Percentiles rank a stretch among this genome's conserved stretches.
phyloP scores from a whole-genome alignment of 2,329 filamentous ascomycete genomes.

The Alternaria hordeiaustralica region DNA sequence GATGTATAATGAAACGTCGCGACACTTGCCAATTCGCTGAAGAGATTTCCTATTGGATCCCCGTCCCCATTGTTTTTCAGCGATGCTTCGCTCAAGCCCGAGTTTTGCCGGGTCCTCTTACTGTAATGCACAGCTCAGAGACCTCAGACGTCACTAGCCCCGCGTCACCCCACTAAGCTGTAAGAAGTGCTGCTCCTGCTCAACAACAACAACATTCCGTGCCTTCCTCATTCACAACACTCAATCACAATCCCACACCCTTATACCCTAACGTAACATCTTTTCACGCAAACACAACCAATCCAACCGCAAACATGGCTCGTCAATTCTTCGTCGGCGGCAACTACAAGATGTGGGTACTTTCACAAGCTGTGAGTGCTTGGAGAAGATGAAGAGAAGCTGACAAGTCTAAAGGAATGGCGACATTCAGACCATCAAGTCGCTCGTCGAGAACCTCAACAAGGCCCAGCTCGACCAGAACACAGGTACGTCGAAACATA shows the following conservation, averaged over 20 bases:
- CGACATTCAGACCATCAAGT: conserved; percentile 84
- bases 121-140: not conserved
- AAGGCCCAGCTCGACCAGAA: conserved; percentile 79
- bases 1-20: not conserved
- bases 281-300: conserved; percentile 8
- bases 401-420: conserved; percentile 75
- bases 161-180: conserved; percentile 35
- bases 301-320: conserved; percentile 73
- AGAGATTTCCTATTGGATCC: conserved; percentile 21
- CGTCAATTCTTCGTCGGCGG: conserved; percentile 97
- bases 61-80: conserved; percentile 33
- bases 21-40: conserved; percentile 6
- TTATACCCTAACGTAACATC: conserved; percentile 12
- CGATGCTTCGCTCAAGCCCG: conserved; percentile 30
- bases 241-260: conserved; percentile 9
- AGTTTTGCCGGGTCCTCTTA: conserved; percentile 35
- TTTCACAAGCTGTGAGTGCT: conserved; percentile 31
- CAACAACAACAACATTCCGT: conserved; percentile 37
- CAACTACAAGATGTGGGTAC: conserved; percentile 95
- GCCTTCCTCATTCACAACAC: conserved; percentile 11
- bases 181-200: conserved; percentile 25
- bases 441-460: conserved; percentile 90
- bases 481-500: conserved; percentile 61
- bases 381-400: conserved; percentile 10
- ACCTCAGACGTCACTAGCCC: conserved; percentile 27